Evolutionary conservation across 345 rosid species (phyloP).

Genomic region (Aquilaria yunnanensis): DNA sequence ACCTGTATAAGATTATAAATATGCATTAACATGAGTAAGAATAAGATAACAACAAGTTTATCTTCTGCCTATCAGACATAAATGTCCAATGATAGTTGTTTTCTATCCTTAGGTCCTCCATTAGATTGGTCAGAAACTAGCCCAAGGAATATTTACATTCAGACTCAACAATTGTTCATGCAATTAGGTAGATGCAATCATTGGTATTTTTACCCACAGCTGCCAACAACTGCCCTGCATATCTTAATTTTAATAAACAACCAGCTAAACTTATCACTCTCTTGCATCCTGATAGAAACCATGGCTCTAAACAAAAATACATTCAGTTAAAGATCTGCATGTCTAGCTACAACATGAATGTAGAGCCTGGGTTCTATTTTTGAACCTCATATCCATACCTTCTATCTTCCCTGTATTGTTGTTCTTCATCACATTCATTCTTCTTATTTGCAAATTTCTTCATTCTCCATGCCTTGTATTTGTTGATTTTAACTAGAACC

Average conservation of each 20-base stretch:
- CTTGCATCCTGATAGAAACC: not conserved
- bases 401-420: too few relatives aligned
- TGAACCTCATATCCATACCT: too few relatives aligned
- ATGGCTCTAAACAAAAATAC: not conserved
- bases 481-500: too few relatives aligned
- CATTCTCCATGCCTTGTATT: too few relatives aligned
- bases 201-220: not conserved
- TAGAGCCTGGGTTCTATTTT: too few relatives aligned
- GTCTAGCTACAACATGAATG: too few relatives aligned
- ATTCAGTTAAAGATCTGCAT: not conserved
- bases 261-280: not conserved
- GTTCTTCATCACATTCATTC: too few relatives aligned
- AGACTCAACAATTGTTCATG: too few relatives aligned
- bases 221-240: not conserved
- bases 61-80: not conserved
- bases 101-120: not conserved
- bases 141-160: not conserved
- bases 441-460: too few relatives aligned
- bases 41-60: too few relatives aligned
- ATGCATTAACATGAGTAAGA: not conserved
- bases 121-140: not conserved
- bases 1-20: not conserved
- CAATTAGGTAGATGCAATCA: too few relatives aligned
- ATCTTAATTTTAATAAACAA: not conserved
- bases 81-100: not conserved